phyloP scores from a whole-genome alignment of 371 early-diverging fungal genomes.

The Basidiobolus heterosporus region DNA sequence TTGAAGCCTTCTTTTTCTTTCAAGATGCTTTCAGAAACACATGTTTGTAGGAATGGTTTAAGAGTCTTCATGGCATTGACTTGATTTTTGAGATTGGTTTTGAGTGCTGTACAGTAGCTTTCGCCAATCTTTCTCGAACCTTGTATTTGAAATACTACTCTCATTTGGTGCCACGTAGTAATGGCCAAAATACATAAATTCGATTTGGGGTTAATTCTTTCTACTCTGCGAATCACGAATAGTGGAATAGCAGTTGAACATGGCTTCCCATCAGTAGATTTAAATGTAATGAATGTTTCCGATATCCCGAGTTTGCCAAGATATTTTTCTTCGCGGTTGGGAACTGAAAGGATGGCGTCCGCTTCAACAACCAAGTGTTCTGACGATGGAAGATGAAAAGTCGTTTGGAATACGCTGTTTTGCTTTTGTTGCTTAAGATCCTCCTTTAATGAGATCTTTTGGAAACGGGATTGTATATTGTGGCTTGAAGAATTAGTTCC shows the following conservation, averaged over 20 bases:
- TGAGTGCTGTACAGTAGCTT: slow-evolving; percentile 29
- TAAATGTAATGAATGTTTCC: slow-evolving; percentile 68
- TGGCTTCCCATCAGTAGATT: slow-evolving; percentile 30
- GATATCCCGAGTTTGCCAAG: slow-evolving; percentile 63
- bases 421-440: slow-evolving; percentile 54
- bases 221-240: slow-evolving; percentile 78
- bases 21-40: slow-evolving; percentile 54
- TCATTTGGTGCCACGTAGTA: slow-evolving; percentile 43
- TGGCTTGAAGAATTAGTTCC: slow-evolving; percentile 38
- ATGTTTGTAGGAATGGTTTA: slow-evolving; percentile 65
- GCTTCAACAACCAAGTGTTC: slow-evolving; percentile 44
- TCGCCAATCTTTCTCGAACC: slow-evolving; percentile 28
- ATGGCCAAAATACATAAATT: slow-evolving; percentile 28
- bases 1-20: slow-evolving; percentile 25
- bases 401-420: slow-evolving; percentile 53
- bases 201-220: slow-evolving; percentile 36
- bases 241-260: slow-evolving; percentile 68
- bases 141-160: slow-evolving; percentile 25
- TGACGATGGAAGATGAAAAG: slow-evolving; percentile 47
- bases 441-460: slow-evolving; percentile 10
- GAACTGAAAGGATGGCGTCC: slow-evolving; percentile 23
- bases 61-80: slow-evolving; percentile 58
- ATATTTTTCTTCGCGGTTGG: slow-evolving; percentile 16
- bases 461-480: slow-evolving; percentile 33
- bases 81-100: slow-evolving; percentile 30